Evolutionary conservation across 2,329 filamentous ascomycete genomes (phyloP).

Genomic region (Westerdykella sp.): DNA sequence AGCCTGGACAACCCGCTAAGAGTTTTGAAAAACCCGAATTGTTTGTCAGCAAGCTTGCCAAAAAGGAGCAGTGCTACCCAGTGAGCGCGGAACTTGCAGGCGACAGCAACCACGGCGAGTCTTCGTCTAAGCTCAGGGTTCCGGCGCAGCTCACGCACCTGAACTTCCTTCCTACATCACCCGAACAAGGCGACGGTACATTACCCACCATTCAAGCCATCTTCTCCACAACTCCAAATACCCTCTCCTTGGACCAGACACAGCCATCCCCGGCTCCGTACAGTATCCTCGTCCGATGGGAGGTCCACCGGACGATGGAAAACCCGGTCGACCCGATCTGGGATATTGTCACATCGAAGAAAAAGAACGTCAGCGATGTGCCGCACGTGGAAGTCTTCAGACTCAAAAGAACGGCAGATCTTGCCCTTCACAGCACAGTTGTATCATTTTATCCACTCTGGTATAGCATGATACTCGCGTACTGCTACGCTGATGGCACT

Average conservation of each 20-base stretch:
- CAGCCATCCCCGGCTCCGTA: constrained; percentile 59
- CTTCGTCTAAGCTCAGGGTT: constrained; percentile 17
- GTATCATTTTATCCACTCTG: constrained; percentile 63
- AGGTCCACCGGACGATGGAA: constrained; percentile 61
- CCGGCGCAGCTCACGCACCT: constrained; percentile 58
- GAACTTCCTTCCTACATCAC: constrained; percentile 62
- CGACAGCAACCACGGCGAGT: constrained; percentile 18
- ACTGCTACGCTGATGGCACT: constrained; percentile 73
- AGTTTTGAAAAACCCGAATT: constrained; percentile 35
- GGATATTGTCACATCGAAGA: constrained; percentile 64
- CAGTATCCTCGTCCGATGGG: constrained; percentile 78
- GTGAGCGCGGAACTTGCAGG: constrained; percentile 13
- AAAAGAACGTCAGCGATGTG: constrained; percentile 46
- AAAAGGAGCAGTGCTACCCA: constrained; percentile 29
- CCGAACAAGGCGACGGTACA: constrained; percentile 55
- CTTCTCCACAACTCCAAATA: constrained; percentile 54
- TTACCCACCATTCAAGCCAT: constrained; percentile 65
- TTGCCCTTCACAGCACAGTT: constrained; percentile 63
- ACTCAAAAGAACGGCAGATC: constrained; percentile 56
- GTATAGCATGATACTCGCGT: constrained; percentile 63
- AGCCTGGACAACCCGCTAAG: constrained; percentile 45
- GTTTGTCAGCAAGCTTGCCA: constrained; percentile 22
- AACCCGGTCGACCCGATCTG: constrained; percentile 64
- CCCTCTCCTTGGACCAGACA: constrained; percentile 37
- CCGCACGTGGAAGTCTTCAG: constrained; percentile 31